A percentile compares a stretch with the other conserved stretches of the same genome.
phyloP scores from a whole-genome alignment of 169 alveolate genomes.

The Plasmodium malariae region DNA sequence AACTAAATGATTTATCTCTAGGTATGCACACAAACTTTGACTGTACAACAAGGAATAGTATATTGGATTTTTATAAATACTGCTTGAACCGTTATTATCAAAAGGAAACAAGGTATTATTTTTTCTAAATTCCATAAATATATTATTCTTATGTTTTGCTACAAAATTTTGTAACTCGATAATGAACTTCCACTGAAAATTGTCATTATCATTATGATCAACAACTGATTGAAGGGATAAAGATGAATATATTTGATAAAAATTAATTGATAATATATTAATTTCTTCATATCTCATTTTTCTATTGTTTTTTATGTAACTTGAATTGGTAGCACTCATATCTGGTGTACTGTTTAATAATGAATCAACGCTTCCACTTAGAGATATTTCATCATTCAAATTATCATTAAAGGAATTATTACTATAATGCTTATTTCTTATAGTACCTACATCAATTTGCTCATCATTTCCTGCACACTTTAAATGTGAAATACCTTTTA shows the following conservation, averaged over 20 bases:
- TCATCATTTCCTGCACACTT: not conserved
- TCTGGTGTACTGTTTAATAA: slow-evolving; percentile 16
- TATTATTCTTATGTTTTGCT: slow-evolving; percentile 73
- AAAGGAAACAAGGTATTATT: slow-evolving; percentile 32
- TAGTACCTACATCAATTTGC: not conserved
- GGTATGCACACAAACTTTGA: slow-evolving; percentile 73
- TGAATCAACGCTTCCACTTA: slow-evolving; percentile 18
- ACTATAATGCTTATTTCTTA: not conserved
- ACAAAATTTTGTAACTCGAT: slow-evolving; percentile 78
- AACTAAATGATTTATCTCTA: slow-evolving; percentile 75
- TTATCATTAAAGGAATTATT: not conserved
- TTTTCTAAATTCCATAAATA: slow-evolving; percentile 76
- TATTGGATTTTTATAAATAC: slow-evolving; percentile 53
- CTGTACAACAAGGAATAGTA: slow-evolving; percentile 62
- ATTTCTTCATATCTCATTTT: slow-evolving; percentile 29
- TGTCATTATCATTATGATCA: slow-evolving; percentile 82
- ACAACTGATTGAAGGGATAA: slow-evolving; percentile 78
- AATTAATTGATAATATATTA: slow-evolving; percentile 78
- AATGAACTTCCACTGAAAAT: slow-evolving; percentile 80
- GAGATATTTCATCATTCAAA: slow-evolving; percentile 5
- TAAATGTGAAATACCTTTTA: not conserved
- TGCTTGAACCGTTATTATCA: slow-evolving; percentile 18
- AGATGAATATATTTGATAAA: slow-evolving; percentile 79
- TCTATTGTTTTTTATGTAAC: not conserved
- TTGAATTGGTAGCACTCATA: slow-evolving; percentile 3